These are phyloP conservation scores for Aureobasidium sp. DNA, from an alignment of 2,329 filamentous ascomycete species.

Conservation along the genomic window DNA sequence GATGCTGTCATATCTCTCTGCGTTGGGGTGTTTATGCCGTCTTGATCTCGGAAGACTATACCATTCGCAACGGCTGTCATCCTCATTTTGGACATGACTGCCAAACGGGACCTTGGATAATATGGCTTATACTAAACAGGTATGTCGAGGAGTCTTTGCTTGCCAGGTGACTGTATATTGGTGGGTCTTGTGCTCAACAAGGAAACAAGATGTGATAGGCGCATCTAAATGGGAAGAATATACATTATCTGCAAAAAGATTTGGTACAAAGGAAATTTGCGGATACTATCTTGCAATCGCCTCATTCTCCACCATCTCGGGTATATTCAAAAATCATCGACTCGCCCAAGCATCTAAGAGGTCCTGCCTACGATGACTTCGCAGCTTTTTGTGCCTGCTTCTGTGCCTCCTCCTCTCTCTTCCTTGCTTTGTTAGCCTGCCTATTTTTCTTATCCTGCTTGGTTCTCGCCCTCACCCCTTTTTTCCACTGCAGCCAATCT, in stretches of 20 bases:
- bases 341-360: too few species aligned
- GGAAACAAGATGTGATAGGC: too few species aligned
- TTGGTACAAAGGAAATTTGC: neutral
- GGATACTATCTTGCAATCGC: neutral
- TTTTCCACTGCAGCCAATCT: neutral
- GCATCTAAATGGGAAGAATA: too few species aligned
- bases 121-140: neutral
- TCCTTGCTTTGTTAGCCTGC: neutral
- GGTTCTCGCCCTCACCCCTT: neutral
- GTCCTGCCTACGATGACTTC: neutral
- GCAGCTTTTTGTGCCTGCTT: neutral
- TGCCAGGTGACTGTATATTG: neutral
- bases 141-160: too few species aligned
- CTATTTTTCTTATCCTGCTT: neutral
- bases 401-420: too few species aligned
- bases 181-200: too few species aligned
- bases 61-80: slow-evolving; percentile 3
- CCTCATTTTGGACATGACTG: neutral
- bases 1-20: neutral
- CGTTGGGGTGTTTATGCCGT: neutral
- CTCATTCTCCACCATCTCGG: neutral
- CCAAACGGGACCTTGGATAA: neutral
- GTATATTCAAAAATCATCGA: neutral
- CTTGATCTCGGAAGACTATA: too few species aligned
- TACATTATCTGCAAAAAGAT: neutral